Conservation (phyloP, 2,329 filamentous ascomycete genomes). For the Dothistroma septosporum region DNA sequence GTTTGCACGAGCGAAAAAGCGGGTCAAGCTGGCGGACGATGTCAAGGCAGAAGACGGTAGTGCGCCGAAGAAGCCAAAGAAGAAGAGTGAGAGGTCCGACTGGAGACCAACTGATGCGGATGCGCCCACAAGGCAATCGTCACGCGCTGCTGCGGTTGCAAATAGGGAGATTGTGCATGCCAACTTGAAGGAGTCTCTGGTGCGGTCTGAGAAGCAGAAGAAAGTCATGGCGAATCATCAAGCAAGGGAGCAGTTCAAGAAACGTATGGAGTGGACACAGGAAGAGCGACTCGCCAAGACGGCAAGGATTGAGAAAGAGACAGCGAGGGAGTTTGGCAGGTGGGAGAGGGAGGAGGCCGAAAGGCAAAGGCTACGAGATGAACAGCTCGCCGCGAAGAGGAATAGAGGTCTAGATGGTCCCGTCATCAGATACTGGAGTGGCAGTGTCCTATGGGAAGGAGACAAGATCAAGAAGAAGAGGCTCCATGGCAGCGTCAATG, state of each 20-base stretch:
- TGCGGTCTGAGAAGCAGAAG: constrained; percentile 65
- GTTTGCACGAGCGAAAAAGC: constrained; percentile 65
- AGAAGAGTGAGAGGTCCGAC: constrained; percentile 67
- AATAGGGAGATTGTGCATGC: constrained; percentile 57
- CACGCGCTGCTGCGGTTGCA: constrained; percentile 58
- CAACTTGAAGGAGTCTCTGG: constrained; percentile 70
- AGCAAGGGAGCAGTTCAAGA: constrained; percentile 61
- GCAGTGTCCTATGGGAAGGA: constrained; percentile 76
- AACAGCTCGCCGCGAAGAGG: constrained; percentile 80
- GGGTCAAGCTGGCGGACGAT: constrained; percentile 43
- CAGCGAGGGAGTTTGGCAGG: constrained; percentile 75
- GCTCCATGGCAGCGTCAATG: constrained; percentile 33
- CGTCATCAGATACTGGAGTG: constrained; percentile 89
- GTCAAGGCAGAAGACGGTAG: constrained; percentile 31
- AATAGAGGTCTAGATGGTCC: constrained; percentile 83
- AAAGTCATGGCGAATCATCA: constrained; percentile 60
- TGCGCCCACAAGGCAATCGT: constrained; percentile 59
- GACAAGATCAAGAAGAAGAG: constrained; percentile 62
- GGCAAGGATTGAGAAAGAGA: constrained; percentile 70
- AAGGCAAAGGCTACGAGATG: constrained; percentile 75
- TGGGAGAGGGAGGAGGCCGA: constrained; percentile 93
- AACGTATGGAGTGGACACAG: constrained; percentile 80
- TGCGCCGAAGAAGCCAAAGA: constrained; percentile 44
- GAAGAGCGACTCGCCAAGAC: constrained; percentile 57
- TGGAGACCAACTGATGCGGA: constrained; percentile 64